Evolutionary conservation across 1,139 yeast genomes (phyloP).

Genomic region (Blastobotrys elegans): DNA sequence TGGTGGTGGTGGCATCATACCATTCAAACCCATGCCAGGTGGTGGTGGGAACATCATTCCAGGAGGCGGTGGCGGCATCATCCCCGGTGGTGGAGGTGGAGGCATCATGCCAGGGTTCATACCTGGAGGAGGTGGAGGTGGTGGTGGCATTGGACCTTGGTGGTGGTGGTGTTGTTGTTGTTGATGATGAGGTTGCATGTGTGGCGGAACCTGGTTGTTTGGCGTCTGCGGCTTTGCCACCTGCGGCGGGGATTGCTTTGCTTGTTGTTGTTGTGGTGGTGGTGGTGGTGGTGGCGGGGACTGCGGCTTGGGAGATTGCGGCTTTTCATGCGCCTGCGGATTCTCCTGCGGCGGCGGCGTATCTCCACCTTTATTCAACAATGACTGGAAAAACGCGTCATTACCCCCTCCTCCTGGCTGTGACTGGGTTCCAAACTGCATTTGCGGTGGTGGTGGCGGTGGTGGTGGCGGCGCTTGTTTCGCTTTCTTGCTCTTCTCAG

Average conservation of each 20-base stretch:
- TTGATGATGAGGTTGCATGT: neutral
- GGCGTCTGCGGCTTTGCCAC: neutral
- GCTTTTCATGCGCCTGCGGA: neutral
- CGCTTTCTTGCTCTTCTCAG: neutral
- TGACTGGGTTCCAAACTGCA: constrained; percentile 1
- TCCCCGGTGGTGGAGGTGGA: constrained; percentile 13
- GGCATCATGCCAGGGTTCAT: constrained; percentile 19
- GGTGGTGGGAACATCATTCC: constrained; percentile 21
- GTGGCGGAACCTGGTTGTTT: neutral
- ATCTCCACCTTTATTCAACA: constrained; percentile 23
- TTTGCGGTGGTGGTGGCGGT: neutral
- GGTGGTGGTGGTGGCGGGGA: constrained; percentile 12
- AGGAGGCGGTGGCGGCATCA: constrained; percentile 22
- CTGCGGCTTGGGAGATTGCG: constrained; percentile 12
- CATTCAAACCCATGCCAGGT: neutral
- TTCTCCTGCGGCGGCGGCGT: constrained; percentile 1
- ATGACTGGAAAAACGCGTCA: constrained; percentile 30
- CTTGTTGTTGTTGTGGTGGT: constrained; percentile 9
- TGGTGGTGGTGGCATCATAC: constrained; percentile 17
- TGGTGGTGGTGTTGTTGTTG: constrained; percentile 1
- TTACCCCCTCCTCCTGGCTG: constrained; percentile 21
- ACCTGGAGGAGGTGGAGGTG: constrained; percentile 22
- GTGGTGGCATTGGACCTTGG: constrained; percentile 13
- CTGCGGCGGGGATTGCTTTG: constrained; percentile 3
- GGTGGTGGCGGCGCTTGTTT: too few relatives aligned